Base-by-base conservation (phyloP, 2,329 filamentous ascomycete genomes). In the Colletotrichum spaethianum region DNA sequence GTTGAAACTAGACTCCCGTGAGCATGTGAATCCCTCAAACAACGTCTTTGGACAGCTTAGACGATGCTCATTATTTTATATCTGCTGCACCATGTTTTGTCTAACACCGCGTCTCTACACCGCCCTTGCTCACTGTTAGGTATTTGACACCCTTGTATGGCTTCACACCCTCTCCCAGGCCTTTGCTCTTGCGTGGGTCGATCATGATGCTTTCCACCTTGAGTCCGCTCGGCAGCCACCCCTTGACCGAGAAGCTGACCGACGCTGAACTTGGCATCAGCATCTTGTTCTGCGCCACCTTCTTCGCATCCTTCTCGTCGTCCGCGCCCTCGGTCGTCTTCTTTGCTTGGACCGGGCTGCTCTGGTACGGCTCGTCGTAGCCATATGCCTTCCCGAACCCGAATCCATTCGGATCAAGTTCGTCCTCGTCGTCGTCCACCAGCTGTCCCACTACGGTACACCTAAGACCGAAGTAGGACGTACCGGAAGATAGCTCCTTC, bases 141-240 rank as follows among this genome's bases (percentile, higher is more conserved):
- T 99, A 99, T 83, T 99, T 99, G 75, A 99, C 96, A 1, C 96
- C 96, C 84, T 98, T 99, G 83, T 98, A 98, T 31, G 96, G 96
- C 83, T 95, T 97, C 48, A 98, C 91, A 2, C 93, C 91, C 75
- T 97, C 94, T 0, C 94, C 94, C 56, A 99, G 78, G 0, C 96
- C 96, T 69, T 92, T 90, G 81, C 94, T 97, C 83, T 92, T 95
- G 80, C 93, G 92, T n/a, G 90, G 86, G 79, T 95, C 87, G 76
- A 94, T 81, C 78, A 91, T 79, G 78, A 95, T 89, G 81, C 90
- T 91, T 75, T 93, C 91, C 38, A 93, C 87, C 79, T 88, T 92
- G 60, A 93, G 85, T 4, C 91, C 91, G 77, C 91, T 93, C 20
- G 91, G 87, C 76, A 93, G 78, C 90, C 91, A 93, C 5, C 91